Evolutionary conservation across 192 early-diverging fungal genomes (phyloP), one percentile per base, ranked within the genome.

Genomic region (Mortierella claussenii): DNA sequence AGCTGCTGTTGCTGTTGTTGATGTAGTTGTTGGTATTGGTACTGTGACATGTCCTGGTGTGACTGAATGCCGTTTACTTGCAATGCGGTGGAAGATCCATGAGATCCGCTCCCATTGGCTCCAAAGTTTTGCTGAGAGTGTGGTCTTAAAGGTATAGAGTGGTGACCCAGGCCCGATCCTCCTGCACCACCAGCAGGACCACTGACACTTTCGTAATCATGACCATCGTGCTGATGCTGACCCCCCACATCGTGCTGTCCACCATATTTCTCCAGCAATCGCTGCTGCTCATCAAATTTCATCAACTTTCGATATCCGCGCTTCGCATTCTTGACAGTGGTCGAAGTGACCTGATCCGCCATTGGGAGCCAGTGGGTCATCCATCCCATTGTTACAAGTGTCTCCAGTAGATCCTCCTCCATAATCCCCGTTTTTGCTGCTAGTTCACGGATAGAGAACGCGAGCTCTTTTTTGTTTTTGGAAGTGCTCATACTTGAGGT

Each of bases 331-430:
- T 61, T 62, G 10, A 67, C 53, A 8, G 26, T 23, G 4, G 36
- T 26, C 7, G 40, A 12, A 2, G 4, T 28, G 0, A 20, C 17
- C 43, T 60, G 69, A 2, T 46, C 51, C 12, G 53, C 31, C 18
- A 23, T 32, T 4, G 60, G 17, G n/a, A 76, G 69, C 89, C 89
- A 93, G 21, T 79, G 80, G 52, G 74, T 62, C 64, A 90, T 75
- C 70, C 92, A 68, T 0, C 82, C 89, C 78, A 90, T 78, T 18
- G 76, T 69, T 8, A 86, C 80, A 51, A 94, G 74, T 10, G 90
- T 87, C 56, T 83, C 82, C 31, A 95, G 42, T 44, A 95, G 71
- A 56, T 95, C 92, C n/a, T 92, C 88, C 27, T 84, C 82, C 46
- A 80, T 78, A 52, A 95, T 92, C 1, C 90, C 85, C 9, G 92